Base-by-base conservation (phyloP, 768 basidiomycete genomes). In the Mycena galopus region DNA sequence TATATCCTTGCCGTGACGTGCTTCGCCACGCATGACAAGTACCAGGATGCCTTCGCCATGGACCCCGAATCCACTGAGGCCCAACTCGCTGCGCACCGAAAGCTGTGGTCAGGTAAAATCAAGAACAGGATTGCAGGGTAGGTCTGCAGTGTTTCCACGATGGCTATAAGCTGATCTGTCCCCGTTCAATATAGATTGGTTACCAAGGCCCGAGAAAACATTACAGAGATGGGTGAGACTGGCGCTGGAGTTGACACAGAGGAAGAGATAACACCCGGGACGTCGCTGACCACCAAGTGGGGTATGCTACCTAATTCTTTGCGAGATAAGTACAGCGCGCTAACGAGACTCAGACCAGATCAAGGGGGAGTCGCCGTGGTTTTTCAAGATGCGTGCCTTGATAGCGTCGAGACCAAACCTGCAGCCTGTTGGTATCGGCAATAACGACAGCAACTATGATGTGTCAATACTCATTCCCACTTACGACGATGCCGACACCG, bases 351-450 rank as follows among this genome's bases (percentile, higher is more conserved):
- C 32, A 67, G 66, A 57, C 23, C 37, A 35, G 10, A 59, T 67
- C 42, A 10, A 25, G 23, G 2, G 32, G 7, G 66, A 58, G 9
- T 50, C 62, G 3, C 65, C 65, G 3, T 65, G 65, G 65, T 65
- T 65, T 21, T 65, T 23, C 25, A 17, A 44, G 12, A 44, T 65
- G 25, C 65, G 65, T 3, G 37, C 65, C 27, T 23, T 79, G 9
- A 78, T 78, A 42, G 69, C 25, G 29, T 11, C 14, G 8, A n/a
- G 71, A 4, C 78, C 74, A 17, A 79, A 77, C 44, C 39, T 72
- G 23, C 65, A 64, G n/a, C 76, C 65, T 53, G 65, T 23, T 60
- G 68, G 47, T 8, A 37, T 66, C 14, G 65, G 65, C 9, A 56
- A 67, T n/a, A 57, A 44, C n/a, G 29, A 44, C 53, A 63, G 7